Percentiles rank a stretch among this genome's conserved stretches.
Evolutionary conservation across 495 filamentous ascomycete genomes (phyloP).

Genomic region (Tetracladium marchalianum): DNA sequence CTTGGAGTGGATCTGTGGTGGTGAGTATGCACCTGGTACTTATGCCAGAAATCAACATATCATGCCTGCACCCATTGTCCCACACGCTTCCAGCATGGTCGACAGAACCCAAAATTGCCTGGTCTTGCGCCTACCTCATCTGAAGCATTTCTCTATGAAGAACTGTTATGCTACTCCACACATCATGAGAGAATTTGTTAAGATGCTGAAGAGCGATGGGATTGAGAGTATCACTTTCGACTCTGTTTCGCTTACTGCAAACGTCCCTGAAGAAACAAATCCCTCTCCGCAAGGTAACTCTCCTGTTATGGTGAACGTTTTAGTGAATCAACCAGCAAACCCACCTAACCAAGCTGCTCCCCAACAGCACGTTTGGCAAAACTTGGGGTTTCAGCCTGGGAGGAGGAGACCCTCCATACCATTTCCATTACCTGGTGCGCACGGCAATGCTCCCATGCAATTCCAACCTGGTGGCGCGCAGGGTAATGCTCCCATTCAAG

Average conservation of each 20-base stretch:
- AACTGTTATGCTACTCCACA: constrained; percentile 44
- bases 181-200: constrained; percentile 25
- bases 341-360: no score
- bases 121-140: constrained; percentile 28
- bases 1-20: constrained; percentile 46
- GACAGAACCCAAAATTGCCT: constrained; percentile 22
- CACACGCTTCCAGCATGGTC: constrained; percentile 31
- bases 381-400: no score
- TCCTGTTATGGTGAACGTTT: no score
- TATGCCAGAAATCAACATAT: constrained; percentile 40
- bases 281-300: not conserved
- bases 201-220: constrained; percentile 6
- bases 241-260: constrained; percentile 33
- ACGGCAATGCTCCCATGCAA: no score
- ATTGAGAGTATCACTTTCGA: constrained; percentile 30
- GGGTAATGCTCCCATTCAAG: not conserved
- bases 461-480: no score
- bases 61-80: constrained; percentile 39
- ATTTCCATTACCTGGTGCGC: no score
- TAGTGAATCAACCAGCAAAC: no score
- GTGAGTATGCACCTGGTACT: constrained; percentile 43
- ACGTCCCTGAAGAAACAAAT: constrained; percentile 7
- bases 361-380: not conserved
- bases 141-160: constrained; percentile 43
- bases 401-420: no score